A percentile compares a stretch with the other conserved stretches of the same genome.
These are phyloP conservation scores for Parastagonospora avenae DNA, from an alignment of 2,329 filamentous ascomycete genomes.

Conservation along the genomic window DNA sequence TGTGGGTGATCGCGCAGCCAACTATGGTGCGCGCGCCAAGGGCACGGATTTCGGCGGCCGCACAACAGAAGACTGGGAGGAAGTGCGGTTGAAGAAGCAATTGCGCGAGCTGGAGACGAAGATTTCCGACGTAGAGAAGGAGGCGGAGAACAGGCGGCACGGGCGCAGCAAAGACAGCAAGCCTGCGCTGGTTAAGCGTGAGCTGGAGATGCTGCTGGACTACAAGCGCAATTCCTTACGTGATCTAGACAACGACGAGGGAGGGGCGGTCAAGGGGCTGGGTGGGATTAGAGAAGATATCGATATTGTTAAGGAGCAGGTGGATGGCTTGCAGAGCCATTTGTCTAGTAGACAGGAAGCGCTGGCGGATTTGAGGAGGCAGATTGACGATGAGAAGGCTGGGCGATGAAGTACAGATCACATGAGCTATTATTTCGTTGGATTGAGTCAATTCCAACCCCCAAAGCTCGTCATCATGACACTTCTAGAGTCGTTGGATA, in stretches of 20 bases:
- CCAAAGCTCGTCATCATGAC: not conserved
- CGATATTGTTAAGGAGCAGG: constrained; percentile 88
- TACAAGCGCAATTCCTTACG: constrained; percentile 85
- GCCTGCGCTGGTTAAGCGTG: constrained; percentile 89
- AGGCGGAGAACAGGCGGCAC: constrained; percentile 63
- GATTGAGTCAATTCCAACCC: not conserved
- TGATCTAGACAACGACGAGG: constrained; percentile 74
- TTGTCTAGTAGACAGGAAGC: constrained; percentile 75
- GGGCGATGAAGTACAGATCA: not conserved
- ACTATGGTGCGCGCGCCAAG: constrained; percentile 69
- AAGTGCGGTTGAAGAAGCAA: constrained; percentile 92
- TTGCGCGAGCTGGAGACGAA: constrained; percentile 87
- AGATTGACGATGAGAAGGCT: constrained; percentile 86
- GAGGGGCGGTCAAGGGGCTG: constrained; percentile 67
- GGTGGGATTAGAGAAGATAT: constrained; percentile 85
- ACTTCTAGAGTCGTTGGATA: no score
- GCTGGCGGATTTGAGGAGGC: constrained; percentile 74
- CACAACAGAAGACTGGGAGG: constrained; percentile 93
- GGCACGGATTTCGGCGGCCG: constrained; percentile 91
- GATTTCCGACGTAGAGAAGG: constrained; percentile 79
- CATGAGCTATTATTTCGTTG: not conserved
- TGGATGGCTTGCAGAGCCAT: constrained; percentile 87
- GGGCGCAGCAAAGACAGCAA: constrained; percentile 71
- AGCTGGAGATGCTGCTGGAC: constrained; percentile 91
- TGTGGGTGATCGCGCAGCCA: constrained; percentile 69